Evolutionary conservation across 441 rosid genomes (phyloP).

Genomic region (Rhodomyrtus psidioides): DNA sequence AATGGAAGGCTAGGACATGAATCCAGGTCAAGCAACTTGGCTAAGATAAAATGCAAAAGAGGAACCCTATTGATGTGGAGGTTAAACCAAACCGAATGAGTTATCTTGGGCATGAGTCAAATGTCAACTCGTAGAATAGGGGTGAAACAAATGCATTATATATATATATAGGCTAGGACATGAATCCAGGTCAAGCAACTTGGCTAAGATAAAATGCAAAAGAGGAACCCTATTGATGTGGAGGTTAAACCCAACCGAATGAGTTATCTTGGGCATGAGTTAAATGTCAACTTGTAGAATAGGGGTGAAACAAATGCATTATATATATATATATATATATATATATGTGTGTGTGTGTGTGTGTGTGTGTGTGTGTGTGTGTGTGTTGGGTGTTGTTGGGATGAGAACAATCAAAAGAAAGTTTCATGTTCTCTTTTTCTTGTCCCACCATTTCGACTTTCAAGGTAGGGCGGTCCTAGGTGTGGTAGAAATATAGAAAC

Average conservation of each 20-base stretch:
- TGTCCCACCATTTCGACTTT: not conserved
- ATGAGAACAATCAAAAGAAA: not conserved
- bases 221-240: not conserved
- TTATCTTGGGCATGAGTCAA: not conserved
- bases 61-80: not conserved
- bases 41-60: not conserved
- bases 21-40: not conserved
- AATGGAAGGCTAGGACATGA: not conserved
- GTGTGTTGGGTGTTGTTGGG: not conserved
- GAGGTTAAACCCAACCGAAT: not conserved
- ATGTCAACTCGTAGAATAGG: not conserved
- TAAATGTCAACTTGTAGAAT: not conserved
- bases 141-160: not conserved
- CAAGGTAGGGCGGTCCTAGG: not conserved
- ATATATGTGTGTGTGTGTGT: too few species aligned
- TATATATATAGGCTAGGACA: too few species aligned
- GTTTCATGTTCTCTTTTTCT: not conserved
- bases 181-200: not conserved
- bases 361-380: too few species aligned
- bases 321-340: too few species aligned
- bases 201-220: not conserved
- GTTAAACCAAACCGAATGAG: not conserved
- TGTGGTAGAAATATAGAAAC: not conserved
- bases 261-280: not conserved
- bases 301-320: not conserved